phyloP scores from a whole-genome alignment of 306 rosid genomes.

The Argentina anserina region DNA sequence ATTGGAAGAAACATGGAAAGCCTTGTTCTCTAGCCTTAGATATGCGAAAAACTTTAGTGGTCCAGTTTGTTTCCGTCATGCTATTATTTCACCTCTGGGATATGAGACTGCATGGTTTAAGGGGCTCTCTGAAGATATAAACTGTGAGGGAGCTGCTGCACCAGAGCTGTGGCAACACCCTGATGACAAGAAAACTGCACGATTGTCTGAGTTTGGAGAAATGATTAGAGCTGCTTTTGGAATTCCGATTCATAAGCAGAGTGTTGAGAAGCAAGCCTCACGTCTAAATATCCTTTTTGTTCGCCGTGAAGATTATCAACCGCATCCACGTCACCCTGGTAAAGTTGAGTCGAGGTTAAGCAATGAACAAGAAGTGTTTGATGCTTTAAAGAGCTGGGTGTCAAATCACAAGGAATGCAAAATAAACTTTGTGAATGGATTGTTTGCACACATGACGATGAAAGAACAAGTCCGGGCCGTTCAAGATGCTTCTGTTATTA shows the following conservation, averaged over 20 bases:
- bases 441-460: conserved; percentile 96
- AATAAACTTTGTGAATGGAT: conserved; percentile 79
- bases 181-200: conserved; percentile 63
- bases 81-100: conserved; percentile 80
- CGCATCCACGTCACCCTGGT: conserved; percentile 94
- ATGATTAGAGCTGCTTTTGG: conserved; percentile 77
- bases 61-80: conserved; percentile 87
- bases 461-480: conserved; percentile 89
- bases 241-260: conserved; percentile 50
- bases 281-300: conserved; percentile 76
- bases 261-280: conserved; percentile 34
- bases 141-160: conserved; percentile 65
- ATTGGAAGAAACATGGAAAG: conserved; percentile 93
- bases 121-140: conserved; percentile 63
- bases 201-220: conserved; percentile 93
- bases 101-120: conserved; percentile 83
- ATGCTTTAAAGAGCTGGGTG: conserved; percentile 60
- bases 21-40: conserved; percentile 72
- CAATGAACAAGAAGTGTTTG: conserved; percentile 75
- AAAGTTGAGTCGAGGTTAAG: conserved; percentile 77
- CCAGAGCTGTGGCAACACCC: conserved; percentile 72
- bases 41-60: conserved; percentile 79
- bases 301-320: conserved; percentile 89
- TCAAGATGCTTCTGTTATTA: conserved; percentile 87
- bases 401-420: conserved; percentile 55